Base-by-base conservation (phyloP, 306 rosid genomes). In the Lotus japonicus region DNA sequence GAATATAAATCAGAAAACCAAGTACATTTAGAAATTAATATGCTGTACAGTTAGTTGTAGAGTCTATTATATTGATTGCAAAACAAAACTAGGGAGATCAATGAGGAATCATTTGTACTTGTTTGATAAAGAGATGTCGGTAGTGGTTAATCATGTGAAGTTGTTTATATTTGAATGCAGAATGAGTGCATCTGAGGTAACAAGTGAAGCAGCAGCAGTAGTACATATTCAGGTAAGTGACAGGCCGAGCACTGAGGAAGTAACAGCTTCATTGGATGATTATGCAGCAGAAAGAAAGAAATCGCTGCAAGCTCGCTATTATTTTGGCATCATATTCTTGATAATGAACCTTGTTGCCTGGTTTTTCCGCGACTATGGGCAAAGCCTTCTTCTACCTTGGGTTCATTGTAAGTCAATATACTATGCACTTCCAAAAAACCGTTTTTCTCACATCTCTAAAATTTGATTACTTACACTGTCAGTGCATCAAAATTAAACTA, bases 341-440 rank as follows among this genome's bases (percentile, higher is more conserved):
- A 53, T 86, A 6, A 76, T 79, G 68, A 92, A 89, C 73, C 88
- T 87, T 19, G 80, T 81, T 42, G 92, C 98, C 49, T 92, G 96
- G 96, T 82, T 92, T 83, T 74, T 89, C 71, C 88, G 98, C 49
- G 98, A 92, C 73, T 92, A 92, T 72, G 95, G 87, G n/a, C 95
- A 87, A 79, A 50, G 67, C 51, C 11, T 80, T 54, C n/a, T 81
- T 66, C 23, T 79, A 14, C 88, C 86, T 71, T 80, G 86, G 75
- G 64, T 82, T 53, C 89, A 72, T 12, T 84, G 96, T 89, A 84
- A 72, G 90, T 65, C 26, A 45, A 18, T 56, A 11, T 36, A 64
- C 63, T 70, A 4, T 59, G 35, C 66, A 60, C 41, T 49, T 21
- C 42, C 11, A 9, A 31, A 31, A 6, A 31, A 31, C 5, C 4